Percentiles rank a stretch among this genome's conserved stretches.
phyloP scores from a whole-genome alignment of 768 basidiomycete species.

The Pisolithus sp. region DNA sequence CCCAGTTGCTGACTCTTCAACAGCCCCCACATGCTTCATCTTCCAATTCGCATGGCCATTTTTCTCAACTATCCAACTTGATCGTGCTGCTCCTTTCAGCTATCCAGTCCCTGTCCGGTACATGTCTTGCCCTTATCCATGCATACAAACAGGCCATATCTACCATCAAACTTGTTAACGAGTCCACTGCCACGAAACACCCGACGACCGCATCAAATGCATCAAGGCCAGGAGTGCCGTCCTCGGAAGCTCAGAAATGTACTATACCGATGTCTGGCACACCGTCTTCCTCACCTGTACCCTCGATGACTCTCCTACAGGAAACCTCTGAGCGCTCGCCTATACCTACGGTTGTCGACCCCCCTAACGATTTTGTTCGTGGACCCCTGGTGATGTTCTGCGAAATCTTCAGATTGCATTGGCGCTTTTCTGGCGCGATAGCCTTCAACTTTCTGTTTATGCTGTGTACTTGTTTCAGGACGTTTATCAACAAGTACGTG shows the following conservation, averaged over 20 bases:
- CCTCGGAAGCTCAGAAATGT: not conserved
- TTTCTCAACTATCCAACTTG: constrained; percentile 43
- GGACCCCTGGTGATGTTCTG: constrained; percentile 41
- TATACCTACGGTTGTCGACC: not conserved
- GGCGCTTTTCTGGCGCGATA: constrained; percentile 43
- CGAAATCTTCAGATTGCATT: constrained; percentile 42
- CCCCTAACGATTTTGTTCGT: constrained; percentile 32
- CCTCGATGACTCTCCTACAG: constrained; percentile 5
- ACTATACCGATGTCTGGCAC: constrained; percentile 13
- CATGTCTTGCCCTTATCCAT: constrained; percentile 61
- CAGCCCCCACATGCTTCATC: constrained; percentile 18
- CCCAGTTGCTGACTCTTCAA: not conserved
- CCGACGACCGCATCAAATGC: not conserved
- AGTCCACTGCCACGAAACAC: constrained; percentile 16
- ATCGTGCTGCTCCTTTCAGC: constrained; percentile 68
- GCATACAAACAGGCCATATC: constrained; percentile 57
- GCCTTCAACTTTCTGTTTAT: constrained; percentile 43
- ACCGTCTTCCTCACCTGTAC: constrained; percentile 18
- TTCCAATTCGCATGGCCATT: constrained; percentile 22
- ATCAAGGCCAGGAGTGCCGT: not conserved
- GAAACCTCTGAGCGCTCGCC: not conserved
- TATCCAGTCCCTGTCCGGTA: constrained; percentile 64
- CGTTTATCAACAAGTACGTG: constrained; percentile 56
- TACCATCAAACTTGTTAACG: constrained; percentile 64
- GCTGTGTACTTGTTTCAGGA: constrained; percentile 39